phyloP scores from a whole-genome alignment of 1,139 yeast genomes.

The Insectozyma bohioensis region DNA sequence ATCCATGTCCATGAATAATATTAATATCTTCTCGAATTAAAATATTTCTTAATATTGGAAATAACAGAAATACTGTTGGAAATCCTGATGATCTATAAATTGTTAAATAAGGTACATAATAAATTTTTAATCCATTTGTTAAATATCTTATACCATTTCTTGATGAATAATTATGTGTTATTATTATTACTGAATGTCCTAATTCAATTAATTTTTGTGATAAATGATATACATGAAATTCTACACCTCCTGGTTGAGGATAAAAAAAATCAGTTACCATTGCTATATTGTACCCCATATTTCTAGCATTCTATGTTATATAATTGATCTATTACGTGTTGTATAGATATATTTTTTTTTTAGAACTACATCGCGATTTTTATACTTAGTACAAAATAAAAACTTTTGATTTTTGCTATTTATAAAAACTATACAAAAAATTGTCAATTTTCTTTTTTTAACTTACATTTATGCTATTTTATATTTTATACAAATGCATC shows the following conservation, averaged over 20 bases:
- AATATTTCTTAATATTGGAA: slow-evolving; percentile 83
- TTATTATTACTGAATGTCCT: slow-evolving; percentile 89
- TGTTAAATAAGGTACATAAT: slow-evolving; percentile 81
- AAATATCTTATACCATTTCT: slow-evolving; percentile 79
- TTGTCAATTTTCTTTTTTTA: neutral
- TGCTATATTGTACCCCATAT: slow-evolving; percentile 46
- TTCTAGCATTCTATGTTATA: no score
- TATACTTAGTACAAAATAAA: no score
- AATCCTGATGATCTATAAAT: slow-evolving; percentile 80
- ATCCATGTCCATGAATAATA: slow-evolving; percentile 94
- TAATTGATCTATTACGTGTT: no score
- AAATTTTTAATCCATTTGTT: slow-evolving; percentile 90
- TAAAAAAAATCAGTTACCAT: slow-evolving; percentile 98
- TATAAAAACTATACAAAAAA: no score
- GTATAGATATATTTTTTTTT: no score
- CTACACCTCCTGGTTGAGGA: slow-evolving; percentile 99
- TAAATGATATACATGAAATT: slow-evolving; percentile 85
- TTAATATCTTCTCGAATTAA: slow-evolving; percentile 82
- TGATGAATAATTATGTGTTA: slow-evolving; percentile 85
- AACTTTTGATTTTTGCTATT: no score
- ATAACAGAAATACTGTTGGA: slow-evolving; percentile 86
- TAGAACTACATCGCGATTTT: no score
- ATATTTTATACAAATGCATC: slow-evolving; percentile 31
- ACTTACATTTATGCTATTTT: slow-evolving; percentile 1
- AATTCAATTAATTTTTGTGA: slow-evolving; percentile 73